Evolutionary conservation across 768 basidiomycete species (phyloP).

Genomic region (Multifurca ochricompacta): DNA sequence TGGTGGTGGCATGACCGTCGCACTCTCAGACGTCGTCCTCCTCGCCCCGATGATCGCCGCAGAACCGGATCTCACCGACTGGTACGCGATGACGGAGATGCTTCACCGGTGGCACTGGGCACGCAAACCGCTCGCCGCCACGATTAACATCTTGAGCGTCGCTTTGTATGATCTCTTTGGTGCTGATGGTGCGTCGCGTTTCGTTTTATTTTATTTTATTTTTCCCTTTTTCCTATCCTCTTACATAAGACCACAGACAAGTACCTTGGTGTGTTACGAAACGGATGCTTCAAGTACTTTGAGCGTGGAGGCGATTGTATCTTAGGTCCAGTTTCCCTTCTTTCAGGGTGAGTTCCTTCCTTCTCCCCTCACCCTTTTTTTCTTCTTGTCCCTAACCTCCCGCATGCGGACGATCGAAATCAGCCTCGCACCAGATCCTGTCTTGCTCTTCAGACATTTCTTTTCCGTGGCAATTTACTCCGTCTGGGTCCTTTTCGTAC

Average conservation of each 20-base stretch:
- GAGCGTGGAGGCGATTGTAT: conserved; percentile 87
- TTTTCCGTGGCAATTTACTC: conserved; percentile 94
- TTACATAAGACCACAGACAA: conserved; percentile 40
- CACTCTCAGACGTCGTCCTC: conserved; percentile 76
- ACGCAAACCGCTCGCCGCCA: conserved; percentile 74
- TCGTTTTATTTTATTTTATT: too few relatives aligned
- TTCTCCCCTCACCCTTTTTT: background rate
- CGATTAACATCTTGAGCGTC: conserved; percentile 87
- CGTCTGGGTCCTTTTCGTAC: conserved; percentile 83
- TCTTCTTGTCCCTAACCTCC: too few relatives aligned
- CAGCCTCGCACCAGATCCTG: conserved; percentile 75
- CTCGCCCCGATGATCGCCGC: conserved; percentile 53
- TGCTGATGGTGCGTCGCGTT: conserved; percentile 65
- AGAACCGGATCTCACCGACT: conserved; percentile 38
- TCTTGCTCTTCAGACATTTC: conserved; percentile 82
- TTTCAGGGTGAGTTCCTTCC: conserved; percentile 61
- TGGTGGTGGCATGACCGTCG: conserved; percentile 97
- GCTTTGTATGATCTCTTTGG: conserved; percentile 94
- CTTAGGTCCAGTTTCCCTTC: conserved; percentile 79
- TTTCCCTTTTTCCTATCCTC: too few relatives aligned
- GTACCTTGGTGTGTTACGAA: conserved; percentile 52
- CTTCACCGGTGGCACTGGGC: conserved; percentile 79
- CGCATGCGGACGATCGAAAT: background rate
- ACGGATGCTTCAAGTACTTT: conserved; percentile 97
- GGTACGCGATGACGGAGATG: conserved; percentile 41